A percentile compares a stretch with the other conserved stretches of the same genome.
Conservation (phyloP, 192 early-diverging fungal species). For the Dispira parvispora region DNA sequence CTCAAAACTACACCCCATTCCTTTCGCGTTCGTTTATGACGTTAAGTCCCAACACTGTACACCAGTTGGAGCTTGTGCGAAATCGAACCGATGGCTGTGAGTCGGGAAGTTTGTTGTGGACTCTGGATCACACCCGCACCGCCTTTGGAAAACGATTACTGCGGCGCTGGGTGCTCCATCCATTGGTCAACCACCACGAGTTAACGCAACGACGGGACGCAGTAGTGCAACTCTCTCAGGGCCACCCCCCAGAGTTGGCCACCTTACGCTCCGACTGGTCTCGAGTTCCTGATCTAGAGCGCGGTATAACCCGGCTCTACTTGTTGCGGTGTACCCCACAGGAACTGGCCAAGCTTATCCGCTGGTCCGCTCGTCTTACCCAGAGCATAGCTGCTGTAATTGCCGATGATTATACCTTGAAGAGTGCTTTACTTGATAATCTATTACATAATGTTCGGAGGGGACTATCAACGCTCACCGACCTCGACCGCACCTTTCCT, state of each 20-base stretch:
- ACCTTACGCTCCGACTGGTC: constrained; percentile 21
- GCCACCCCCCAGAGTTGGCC: constrained; percentile 19
- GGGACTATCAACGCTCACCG: no score
- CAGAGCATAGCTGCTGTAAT: background rate
- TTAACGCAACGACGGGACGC: constrained; percentile 40
- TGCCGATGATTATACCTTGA: no score
- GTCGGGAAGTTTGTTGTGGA: constrained; percentile 33
- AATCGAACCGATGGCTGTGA: constrained; percentile 27
- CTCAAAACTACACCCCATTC: constrained; percentile 43
- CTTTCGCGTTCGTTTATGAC: constrained; percentile 36
- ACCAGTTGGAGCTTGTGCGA: constrained; percentile 44
- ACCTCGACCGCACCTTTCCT: no score
- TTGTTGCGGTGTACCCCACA: constrained; percentile 37
- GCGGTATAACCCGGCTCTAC: constrained; percentile 42
- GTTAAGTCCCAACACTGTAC: constrained; percentile 46
- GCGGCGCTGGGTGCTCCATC: constrained; percentile 48
- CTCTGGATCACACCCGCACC: constrained; percentile 49
- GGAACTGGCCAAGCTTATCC: constrained; percentile 25
- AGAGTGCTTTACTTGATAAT: no score
- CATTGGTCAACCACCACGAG: constrained; percentile 33
- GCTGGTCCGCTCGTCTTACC: background rate
- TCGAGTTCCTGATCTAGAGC: constrained; percentile 45
- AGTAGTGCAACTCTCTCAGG: constrained; percentile 35
- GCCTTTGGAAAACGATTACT: constrained; percentile 45
- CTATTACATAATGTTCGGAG: no score